Base-by-base conservation (phyloP, 1,284 basidiomycete genomes). In the Puccinia polysora region DNA sequence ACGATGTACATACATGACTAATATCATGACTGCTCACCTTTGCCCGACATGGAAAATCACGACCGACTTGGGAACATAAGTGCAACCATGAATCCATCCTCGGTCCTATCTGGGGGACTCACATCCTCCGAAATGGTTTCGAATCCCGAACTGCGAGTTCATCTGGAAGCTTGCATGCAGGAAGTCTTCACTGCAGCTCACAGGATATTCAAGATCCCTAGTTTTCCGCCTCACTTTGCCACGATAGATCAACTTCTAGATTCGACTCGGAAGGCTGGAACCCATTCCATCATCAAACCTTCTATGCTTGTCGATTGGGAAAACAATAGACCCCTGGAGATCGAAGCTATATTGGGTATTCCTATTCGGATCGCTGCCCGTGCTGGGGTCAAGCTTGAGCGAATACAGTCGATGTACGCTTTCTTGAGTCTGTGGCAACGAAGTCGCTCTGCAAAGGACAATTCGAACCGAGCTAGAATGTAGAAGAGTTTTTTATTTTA, bases 281-380 rank as follows among this genome's bases (percentile, higher is more conserved):
- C 18, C 6, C 53, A 34, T 4, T 14, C 53, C 32, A 34, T 12
- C 1, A 45, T 65, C 5, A 76, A 76, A 73, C 81, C 81, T 7
- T 80, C 79, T 63, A 83, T 83, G 81, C 75, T 82, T 28, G 74
- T 81, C 15, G 82, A 83, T 73, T 82, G 81, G 81, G 78, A 80
- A 53, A 75, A 75, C 0, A 76, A 75, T 1, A 72, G 78, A 6
- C 78, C 78, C 8, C 79, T 83, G 77, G 82, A 83, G 74, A 74
- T 82, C 1, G 81, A 83, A 68, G 81, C 81, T 2, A 80, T 79
- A 40, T 34, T 80, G 14, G 77, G 77, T 0, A 77, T 77, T 50
- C 78, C 77, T 1, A 77, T 82, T 18, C 74, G 78, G 7, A 78
- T 81, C 34, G 81, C 81, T 1, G 74, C 77, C 49, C 74, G 77